Percentiles rank a stretch among this genome's conserved stretches.
Evolutionary conservation across 164 flowering plant genomes (phyloP).

Genomic region (Stephania yunnanensis): DNA sequence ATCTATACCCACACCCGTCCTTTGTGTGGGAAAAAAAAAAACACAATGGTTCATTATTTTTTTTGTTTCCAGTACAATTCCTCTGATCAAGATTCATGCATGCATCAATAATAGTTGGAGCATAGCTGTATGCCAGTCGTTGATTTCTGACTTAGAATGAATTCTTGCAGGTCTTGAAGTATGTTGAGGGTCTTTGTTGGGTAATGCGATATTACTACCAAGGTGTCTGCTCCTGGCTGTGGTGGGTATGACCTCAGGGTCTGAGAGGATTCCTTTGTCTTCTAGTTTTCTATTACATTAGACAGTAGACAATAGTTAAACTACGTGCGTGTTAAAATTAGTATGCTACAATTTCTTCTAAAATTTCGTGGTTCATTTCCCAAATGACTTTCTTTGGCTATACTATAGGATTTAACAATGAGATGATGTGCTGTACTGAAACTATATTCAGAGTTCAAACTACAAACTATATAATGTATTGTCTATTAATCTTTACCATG

Average conservation of each 20-base stretch:
- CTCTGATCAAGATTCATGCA: too few species aligned
- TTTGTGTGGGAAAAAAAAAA: too few species aligned
- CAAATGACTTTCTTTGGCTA: background rate
- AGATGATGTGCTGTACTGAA: background rate
- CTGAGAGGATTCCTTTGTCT: background rate
- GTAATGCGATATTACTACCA: slow-evolving; percentile 92
- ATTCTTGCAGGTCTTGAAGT: slow-evolving; percentile 69
- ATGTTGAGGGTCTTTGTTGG: slow-evolving; percentile 99
- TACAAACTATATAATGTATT: too few species aligned
- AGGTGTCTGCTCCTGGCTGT: slow-evolving; percentile 96
- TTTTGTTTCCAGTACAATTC: too few species aligned
- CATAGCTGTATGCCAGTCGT: background rate
- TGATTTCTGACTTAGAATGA: background rate
- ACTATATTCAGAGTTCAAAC: background rate
- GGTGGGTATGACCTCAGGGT: slow-evolving; percentile 47
- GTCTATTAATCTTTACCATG: too few species aligned
- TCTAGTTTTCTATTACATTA: background rate
- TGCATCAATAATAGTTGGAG: too few species aligned
- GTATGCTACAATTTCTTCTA: background rate
- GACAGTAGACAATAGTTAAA: background rate
- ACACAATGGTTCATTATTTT: too few species aligned
- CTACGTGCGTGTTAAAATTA: too few species aligned
- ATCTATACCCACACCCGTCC: too few species aligned
- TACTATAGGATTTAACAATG: background rate
- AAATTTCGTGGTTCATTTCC: background rate